phyloP scores from a whole-genome alignment of 305 asterid species.

The Fraxinus sp. region DNA sequence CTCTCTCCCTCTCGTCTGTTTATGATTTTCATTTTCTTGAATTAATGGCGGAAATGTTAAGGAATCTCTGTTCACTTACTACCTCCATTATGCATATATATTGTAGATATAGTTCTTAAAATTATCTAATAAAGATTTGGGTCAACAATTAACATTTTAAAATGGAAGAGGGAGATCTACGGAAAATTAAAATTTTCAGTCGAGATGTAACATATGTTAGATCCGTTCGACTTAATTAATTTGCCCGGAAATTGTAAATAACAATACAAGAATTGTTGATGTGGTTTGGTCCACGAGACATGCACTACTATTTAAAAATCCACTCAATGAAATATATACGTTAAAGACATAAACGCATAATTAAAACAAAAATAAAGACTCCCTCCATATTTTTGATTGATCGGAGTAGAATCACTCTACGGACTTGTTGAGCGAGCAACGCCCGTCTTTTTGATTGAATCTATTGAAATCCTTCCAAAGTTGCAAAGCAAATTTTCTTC shows the following conservation, averaged over 20 bases:
- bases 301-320: not conserved
- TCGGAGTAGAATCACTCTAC: too few relatives aligned
- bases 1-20: not conserved
- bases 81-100: not conserved
- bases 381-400: too few relatives aligned
- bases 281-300: not conserved
- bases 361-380: too few relatives aligned
- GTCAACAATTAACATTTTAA: too few relatives aligned
- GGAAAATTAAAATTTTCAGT: not conserved
- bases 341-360: too few relatives aligned
- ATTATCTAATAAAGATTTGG: too few relatives aligned
- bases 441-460: too few relatives aligned
- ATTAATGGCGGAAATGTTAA: not conserved
- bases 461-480: too few relatives aligned
- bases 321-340: too few relatives aligned
- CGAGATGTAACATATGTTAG: not conserved
- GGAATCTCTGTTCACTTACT: not conserved
- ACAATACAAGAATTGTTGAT: not conserved
- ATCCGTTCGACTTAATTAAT: not conserved
- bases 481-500: too few relatives aligned
- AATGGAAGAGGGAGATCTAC: too few relatives aligned
- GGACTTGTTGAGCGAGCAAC: too few relatives aligned
- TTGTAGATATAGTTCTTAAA: not conserved
- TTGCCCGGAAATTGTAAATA: not conserved
- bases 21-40: not conserved